Base-by-base conservation (phyloP, 768 basidiomycete species). In the Lyophyllum decastes region DNA sequence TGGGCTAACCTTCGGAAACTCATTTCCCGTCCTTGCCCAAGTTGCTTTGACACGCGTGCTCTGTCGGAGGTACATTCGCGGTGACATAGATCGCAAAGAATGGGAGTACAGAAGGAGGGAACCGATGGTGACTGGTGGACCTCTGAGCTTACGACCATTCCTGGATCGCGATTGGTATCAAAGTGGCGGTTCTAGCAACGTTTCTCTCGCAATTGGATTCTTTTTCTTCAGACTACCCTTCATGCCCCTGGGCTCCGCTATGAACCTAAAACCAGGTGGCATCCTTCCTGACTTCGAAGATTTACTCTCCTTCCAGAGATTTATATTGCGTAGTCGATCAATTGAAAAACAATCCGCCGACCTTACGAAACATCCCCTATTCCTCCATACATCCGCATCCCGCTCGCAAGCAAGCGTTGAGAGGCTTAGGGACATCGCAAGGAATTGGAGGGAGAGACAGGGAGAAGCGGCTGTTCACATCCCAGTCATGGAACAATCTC, bases 31-130 rank as follows among this genome's bases (percentile, higher is more conserved):
- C 2, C 71, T 86, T 21, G 78, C 72, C 1, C 86, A 87, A 63
- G 71, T 85, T 10, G 84, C 80, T 0, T 68, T 82, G 52, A 73
- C 83, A 5, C 80, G 84, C 0, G 61, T 85, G 8, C 73, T 86
- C 12, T 78, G 79, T 46, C 72, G 76, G 25, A 74, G 71, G 34
- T 82, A 78, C 58, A 61, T 80, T 12, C 73, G 72, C 4, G 83
- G 84, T 0, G 72, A 81, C 16, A 81, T 87, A 45, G 66, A 69
- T 8, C 65, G 76, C 41, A 75, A 73, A 3, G 85, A 87, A 64
- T 86, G 85, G 85, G 73, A 73, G 21, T 76, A 76, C 46, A 68
- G 85, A 22, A 77, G 72, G 55, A 72, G 66, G 49, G 76, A 85
- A 57, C 82, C 82, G 0, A 78, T 82, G 72, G 70, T 74, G 21